Base-by-base conservation (phyloP, 495 filamentous ascomycete species). In the Penicillium lividum region DNA sequence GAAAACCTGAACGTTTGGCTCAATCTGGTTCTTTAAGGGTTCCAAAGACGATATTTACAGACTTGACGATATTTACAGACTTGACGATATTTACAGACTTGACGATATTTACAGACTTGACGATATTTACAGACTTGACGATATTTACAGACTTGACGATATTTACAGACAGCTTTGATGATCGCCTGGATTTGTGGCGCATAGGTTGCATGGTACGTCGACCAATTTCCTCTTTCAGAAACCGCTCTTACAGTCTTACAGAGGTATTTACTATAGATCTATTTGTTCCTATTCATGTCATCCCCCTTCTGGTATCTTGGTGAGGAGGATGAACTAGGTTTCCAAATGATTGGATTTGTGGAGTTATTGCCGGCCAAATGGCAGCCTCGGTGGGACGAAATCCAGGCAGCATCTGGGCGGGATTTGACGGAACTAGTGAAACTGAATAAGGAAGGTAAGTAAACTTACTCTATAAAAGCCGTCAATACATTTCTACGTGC, bases 141-240 rank as follows among this genome's bases (percentile, higher is more conserved):
- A n/a, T n/a, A n/a, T n/a, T n/a, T n/a, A n/a, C n/a, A n/a, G n/a
- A n/a, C n/a, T n/a, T n/a, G 59, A 73, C 64, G 11, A 72, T 78
- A 54, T 22, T 22, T 22, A 22, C 22, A 22, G 22, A 67, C 15
- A 9, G 33, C 1, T 74, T 78, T 66, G 69, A 80, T 63, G 62
- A 70, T 55, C 61, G 69, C 15, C 47, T 76, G 30, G 75, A 79
- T 56, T 57, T 79, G 34, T 80, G 72, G 75, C 66, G 69, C n/a
- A 62, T 56, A 15, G 75, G 73, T 7, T 71, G 68, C 53, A 66
- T 65, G 58, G 73, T 80, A 69, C 5, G 56, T 58, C 31, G 22
- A 2, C 22, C 22, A 22, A 22, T 22, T 22, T 1, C 2, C 22
- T 22, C 22, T 22, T 22, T 22, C 22, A 22, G 22, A 22, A 22